Conservation (phyloP, 225 moss, liverwort and hornwort species). For the Lunularia cruciata region DNA sequence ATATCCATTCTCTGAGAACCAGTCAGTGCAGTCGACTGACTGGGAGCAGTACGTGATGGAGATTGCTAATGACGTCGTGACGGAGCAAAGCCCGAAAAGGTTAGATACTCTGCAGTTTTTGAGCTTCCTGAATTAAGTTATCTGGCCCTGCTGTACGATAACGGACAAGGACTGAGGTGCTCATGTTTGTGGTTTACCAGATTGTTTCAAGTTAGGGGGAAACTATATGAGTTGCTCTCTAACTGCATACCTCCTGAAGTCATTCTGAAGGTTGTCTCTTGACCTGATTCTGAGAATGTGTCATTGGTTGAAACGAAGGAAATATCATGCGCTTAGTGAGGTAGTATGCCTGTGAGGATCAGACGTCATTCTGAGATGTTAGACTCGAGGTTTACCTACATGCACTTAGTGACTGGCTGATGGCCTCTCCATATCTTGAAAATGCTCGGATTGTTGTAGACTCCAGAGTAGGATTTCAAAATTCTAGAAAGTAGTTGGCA, state of each 20-base stretch:
- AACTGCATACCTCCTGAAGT: slow-evolving; percentile 97
- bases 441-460: too few species aligned
- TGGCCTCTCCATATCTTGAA: too few species aligned
- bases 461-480: too few species aligned
- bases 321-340: too few species aligned
- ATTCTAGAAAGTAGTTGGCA: too few species aligned
- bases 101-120: slow-evolving; percentile 20
- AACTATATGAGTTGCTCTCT: slow-evolving; percentile 75
- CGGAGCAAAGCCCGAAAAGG: slow-evolving; percentile 90
- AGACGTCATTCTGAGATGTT: too few species aligned
- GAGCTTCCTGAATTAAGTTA: background rate
- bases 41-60: slow-evolving; percentile 83
- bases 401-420: too few species aligned
- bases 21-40: slow-evolving; percentile 77
- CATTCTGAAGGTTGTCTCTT: slow-evolving; percentile 69
- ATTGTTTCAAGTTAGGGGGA: slow-evolving; percentile 79
- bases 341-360: too few species aligned
- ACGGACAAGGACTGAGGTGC: background rate
- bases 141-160: background rate
- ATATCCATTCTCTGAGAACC: slow-evolving; percentile 72
- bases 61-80: slow-evolving; percentile 74
- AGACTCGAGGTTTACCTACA: too few species aligned
- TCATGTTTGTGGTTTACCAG: slow-evolving; percentile 37
- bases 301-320: too few species aligned
- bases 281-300: too few species aligned